A percentile compares a stretch with the other conserved stretches of the same genome.
Evolutionary conservation across 2,329 filamentous ascomycete genomes (phyloP).

Genomic region (Diaporthe citriasiana): DNA sequence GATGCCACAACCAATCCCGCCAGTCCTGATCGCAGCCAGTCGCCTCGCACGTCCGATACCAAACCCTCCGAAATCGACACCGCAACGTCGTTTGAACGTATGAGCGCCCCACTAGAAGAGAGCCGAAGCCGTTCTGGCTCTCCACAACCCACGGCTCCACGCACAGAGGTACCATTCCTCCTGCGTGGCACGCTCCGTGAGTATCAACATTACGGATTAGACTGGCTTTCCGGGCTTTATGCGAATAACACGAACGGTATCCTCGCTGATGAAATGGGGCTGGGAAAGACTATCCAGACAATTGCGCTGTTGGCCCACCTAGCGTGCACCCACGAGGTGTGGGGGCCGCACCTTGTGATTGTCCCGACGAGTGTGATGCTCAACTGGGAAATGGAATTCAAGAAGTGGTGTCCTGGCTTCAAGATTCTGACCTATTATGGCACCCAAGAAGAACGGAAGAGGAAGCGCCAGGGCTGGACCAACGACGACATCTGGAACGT

Average conservation of each 20-base stretch:
- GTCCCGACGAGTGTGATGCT: constrained; percentile 98
- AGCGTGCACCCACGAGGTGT: constrained; percentile 89
- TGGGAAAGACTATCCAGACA: constrained; percentile 98
- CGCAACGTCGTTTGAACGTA: constrained; percentile 55
- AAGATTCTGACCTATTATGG: constrained; percentile 99
- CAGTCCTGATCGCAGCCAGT: constrained; percentile 62
- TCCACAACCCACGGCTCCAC: constrained; percentile 58
- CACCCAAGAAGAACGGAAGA: constrained; percentile 89
- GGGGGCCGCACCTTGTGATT: constrained; percentile 96
- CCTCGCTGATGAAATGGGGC: constrained; percentile 96
- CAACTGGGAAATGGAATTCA: constrained; percentile 99
- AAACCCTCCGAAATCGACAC: constrained; percentile 66
- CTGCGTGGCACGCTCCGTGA: constrained; percentile 91
- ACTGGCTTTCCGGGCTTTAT: constrained; percentile 96
- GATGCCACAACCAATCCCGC: constrained; percentile 59
- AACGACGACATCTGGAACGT: constrained; percentile 97
- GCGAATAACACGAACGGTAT: constrained; percentile 95
- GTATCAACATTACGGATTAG: constrained; percentile 96
- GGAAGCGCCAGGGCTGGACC: constrained; percentile 93
- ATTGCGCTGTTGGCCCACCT: constrained; percentile 94
- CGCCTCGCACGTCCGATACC: constrained; percentile 64
- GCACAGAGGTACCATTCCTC: constrained; percentile 84
- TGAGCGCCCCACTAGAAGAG: constrained; percentile 49
- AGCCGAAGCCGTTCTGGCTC: constrained; percentile 52
- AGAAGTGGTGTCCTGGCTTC: constrained; percentile 98